Conservation (phyloP, 1,284 basidiomycete species). For the Ustilago esculenta region DNA sequence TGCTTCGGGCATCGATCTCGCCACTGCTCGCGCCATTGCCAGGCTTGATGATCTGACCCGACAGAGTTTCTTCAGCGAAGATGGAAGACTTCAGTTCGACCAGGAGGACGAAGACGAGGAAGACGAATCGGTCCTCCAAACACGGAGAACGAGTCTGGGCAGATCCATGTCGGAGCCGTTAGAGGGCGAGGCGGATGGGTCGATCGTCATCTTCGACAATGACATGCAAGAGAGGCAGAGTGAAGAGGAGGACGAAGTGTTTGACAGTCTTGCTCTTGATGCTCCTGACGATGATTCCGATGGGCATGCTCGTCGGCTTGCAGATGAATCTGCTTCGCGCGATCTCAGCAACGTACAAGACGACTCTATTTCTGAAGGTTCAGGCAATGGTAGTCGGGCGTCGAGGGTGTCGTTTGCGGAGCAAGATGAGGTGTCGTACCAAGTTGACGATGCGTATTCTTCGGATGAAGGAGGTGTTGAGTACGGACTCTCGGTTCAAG, state of each 20-base stretch:
- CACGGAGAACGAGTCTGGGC: constrained; percentile 12
- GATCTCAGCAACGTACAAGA: background rate
- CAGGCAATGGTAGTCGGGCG: constrained; percentile 17
- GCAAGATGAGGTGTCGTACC: constrained; percentile 30
- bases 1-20: constrained; percentile 28
- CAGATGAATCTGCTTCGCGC: constrained; percentile 9
- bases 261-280: constrained; percentile 31
- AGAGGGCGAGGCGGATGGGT: constrained; percentile 32
- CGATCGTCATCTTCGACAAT: constrained; percentile 34
- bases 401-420: constrained; percentile 32
- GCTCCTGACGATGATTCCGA: constrained; percentile 26
- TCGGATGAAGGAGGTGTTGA: constrained; percentile 32
- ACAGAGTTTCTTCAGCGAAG: constrained; percentile 39
- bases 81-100: constrained; percentile 33
- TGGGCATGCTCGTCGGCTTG: constrained; percentile 17
- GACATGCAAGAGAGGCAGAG: constrained; percentile 11
- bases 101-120: constrained; percentile 14
- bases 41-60: constrained; percentile 44
- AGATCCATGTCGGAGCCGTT: constrained; percentile 43
- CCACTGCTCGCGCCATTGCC: constrained; percentile 23
- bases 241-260: constrained; percentile 36
- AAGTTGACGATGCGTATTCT: constrained; percentile 30
- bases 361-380: constrained; percentile 7
- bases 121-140: constrained; percentile 1
- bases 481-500: constrained; percentile 22